Conservation (phyloP, 805 yeast species). For the Vanderwaltozyma polyspora region DNA sequence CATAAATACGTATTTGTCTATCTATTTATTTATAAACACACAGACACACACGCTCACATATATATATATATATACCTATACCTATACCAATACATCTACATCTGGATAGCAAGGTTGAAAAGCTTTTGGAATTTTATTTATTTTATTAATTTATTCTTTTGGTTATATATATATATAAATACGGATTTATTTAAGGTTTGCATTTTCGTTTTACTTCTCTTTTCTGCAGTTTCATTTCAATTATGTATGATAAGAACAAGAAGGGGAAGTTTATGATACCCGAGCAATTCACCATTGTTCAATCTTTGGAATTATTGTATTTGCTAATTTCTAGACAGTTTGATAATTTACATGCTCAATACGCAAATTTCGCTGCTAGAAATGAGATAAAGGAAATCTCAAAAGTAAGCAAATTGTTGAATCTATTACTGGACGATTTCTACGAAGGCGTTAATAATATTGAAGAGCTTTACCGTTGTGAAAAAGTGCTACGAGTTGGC, state of each 20-base stretch:
- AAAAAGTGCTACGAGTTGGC: constrained; percentile 7
- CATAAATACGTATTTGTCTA: too few species aligned
- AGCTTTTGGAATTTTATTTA: too few species aligned
- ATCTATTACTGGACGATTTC: constrained; percentile 13
- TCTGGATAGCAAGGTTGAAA: too few species aligned
- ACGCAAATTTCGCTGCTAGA: constrained; percentile 3
- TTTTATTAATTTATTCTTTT: too few species aligned
- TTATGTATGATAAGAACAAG: background rate
- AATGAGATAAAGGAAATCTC: constrained; percentile 6
- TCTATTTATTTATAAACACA: too few species aligned
- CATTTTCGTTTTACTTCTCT: background rate
- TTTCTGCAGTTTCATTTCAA: background rate
- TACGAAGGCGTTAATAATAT: constrained; percentile 18
- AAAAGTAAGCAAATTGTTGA: constrained; percentile 10
- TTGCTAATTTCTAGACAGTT: constrained; percentile 19
- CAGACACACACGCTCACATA: too few species aligned
- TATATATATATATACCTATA: too few species aligned
- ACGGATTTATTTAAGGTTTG: too few species aligned
- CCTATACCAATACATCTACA: too few species aligned
- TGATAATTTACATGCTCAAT: constrained; percentile 8
- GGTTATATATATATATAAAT: too few species aligned
- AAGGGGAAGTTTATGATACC: constrained; percentile 24
- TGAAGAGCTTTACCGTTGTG: constrained; percentile 12
- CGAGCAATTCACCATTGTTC: constrained; percentile 18
- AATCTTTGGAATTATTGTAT: constrained; percentile 21